Evolutionary conservation across 2,329 filamentous ascomycete genomes (phyloP), one percentile per base, ranked within the genome.

Genomic region (Tolypocladium amazonense): DNA sequence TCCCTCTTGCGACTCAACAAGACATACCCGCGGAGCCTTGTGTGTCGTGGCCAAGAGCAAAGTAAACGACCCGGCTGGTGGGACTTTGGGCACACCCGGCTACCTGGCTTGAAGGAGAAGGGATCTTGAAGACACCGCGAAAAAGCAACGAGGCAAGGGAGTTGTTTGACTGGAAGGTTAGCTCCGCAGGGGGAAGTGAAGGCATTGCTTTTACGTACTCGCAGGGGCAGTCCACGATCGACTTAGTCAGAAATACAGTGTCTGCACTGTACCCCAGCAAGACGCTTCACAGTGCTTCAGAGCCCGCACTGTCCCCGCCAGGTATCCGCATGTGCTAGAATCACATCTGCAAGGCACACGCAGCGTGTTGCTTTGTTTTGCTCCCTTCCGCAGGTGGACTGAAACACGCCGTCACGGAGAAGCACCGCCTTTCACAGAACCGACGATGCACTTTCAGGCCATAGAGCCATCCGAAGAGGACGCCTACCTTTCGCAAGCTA

Each of bases 391-490:
- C 25, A 33, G 11, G 38, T 25, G 55, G 18, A 35, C 27, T 56
- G 38, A 35, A 33, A 23, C 55, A 27, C 54, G 39, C 9, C 50
- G 33, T 54, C 50, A n/a, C 50, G 23, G 18, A 35, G 20, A 15
- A 30, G 55, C 55, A 15, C 39, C 27, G 25, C 38, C 12, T 20
- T 2, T 27, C 25, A 33, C 38, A 9, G 25, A 45, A 35, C n/a
- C 38, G 25, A 43, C 38, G 50, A 74, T 74, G 72, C 72, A 73
- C 63, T 72, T 72, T 38, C 72, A 70, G 60, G 67, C 72, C 25
- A 63, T 70, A 54, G 72, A 70, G 41, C 63, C 63, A 57, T 65
- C 66, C 54, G 63, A 61, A 27, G 68, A 72, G 27, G 69, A 72
- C 37, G 64, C 62, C 45, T 67, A 70, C 59, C 60, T 67, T 23